Base-by-base conservation (phyloP, 176 grass and related monocot species). In the Cenchrus fungigraminus region DNA sequence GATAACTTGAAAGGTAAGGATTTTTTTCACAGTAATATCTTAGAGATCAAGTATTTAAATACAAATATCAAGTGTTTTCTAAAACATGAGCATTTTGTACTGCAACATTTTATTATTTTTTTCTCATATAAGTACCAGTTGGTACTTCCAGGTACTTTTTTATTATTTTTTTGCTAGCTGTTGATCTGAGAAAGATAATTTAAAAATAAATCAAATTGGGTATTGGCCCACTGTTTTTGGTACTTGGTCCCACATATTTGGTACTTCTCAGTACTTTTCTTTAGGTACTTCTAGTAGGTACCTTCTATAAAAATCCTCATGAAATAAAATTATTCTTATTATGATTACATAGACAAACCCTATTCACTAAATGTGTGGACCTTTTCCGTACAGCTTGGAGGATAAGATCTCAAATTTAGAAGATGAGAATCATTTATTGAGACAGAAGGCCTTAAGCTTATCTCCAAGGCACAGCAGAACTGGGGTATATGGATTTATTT, bases 351-450 rank as follows among this genome's bases (percentile, higher is more conserved):
- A 32, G 28, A 15, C 40, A 62, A 81, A 20, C 20, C 50, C 49
- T 2, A 67, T 59, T 64, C 69, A 20, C 49, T 83, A 52, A 69
- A 77, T 43, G 57, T 86, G 19, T 76, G 31, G 15, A 63, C 71
- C 25, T 80, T 62, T 7, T 82, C 3, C 79, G 77, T 13, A 74
- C 80, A 97, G 94, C 75, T 97, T 97, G 73, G 94, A 97, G 84
- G 81, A 86, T 71, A 97, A 97, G 79, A 89, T 92, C 42, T 87
- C 90, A 78, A 97, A 86, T 89, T 87, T 97, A 73, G 88, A 97
- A 87, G 90, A 94, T 90, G 92, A 97, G 64, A 97, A 97, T 79
- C 95, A 92, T 51, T 76, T 97, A 90, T 82, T 97, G 71, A 97
- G 92, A 75, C 92, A 97, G 91, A 94, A 87, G 77, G 88, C 95